Conservation (phyloP, 78 protist species). For the Mantamonas sphyraenae region DNA sequence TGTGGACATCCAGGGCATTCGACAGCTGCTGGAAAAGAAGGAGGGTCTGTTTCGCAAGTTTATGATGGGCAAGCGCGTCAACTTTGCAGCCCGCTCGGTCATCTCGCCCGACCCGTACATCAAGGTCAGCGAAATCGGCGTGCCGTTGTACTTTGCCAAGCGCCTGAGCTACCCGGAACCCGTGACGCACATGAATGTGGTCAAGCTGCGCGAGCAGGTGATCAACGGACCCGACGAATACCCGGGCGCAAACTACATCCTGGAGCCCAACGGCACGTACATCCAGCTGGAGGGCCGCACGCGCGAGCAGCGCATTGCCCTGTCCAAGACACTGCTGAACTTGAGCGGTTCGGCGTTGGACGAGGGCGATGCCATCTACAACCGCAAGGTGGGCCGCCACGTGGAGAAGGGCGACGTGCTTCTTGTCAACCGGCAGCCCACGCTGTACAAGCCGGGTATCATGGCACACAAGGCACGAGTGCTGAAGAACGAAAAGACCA, state of each 20-base stretch:
- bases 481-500: conserved; percentile 55
- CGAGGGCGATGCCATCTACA: background rate
- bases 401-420: conserved; percentile 80
- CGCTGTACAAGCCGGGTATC: conserved; percentile 94
- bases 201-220: conserved; percentile 59
- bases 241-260: conserved; percentile 89
- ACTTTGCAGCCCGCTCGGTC: conserved; percentile 94
- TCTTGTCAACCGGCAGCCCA: conserved; percentile 98
- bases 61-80: conserved; percentile 99
- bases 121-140: conserved; percentile 86
- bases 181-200: conserved; percentile 47
- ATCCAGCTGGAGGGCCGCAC: conserved; percentile 33
- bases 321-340: conserved; percentile 52
- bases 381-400: conserved; percentile 88
- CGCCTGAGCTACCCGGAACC: conserved; percentile 60
- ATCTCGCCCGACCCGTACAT: conserved; percentile 94
- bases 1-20: conserved; percentile 60
- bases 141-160: conserved; percentile 65
- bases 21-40: conserved; percentile 90
- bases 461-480: conserved; percentile 78
- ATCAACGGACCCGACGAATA: conserved; percentile 87
- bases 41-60: conserved; percentile 96
- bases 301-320: conserved; percentile 47
- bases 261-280: conserved; percentile 49
- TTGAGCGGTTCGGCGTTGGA: background rate